Base-by-base conservation (phyloP, 768 basidiomycete genomes). In the Mycena haematopus region DNA sequence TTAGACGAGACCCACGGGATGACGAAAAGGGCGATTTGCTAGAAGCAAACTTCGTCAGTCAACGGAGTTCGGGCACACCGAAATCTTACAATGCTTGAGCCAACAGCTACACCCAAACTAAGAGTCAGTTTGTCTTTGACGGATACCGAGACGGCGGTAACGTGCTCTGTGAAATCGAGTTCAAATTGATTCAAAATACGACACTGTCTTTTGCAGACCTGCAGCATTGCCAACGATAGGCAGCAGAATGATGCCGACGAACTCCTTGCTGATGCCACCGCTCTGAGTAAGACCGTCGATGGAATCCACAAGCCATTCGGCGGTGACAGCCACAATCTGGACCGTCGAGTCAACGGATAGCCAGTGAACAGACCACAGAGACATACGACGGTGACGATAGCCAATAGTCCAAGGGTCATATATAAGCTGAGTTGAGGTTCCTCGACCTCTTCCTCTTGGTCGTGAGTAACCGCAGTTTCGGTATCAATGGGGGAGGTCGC, bases 201-300 rank as follows among this genome's bases (percentile, higher is more conserved):
- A 65, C 11, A 17, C 6, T 40, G 38, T 35, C 69, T 46, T 62
- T 51, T 61, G 65, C 35, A 33, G 25, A 85, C 86, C 86, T 58
- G 92, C 93, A 7, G 93, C 91, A 71, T 94, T 95, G 21, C 93
- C 93, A 15, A 95, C 95, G 38, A 97, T 94, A 7, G 96, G 96
- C 9, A 99, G 82, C 15, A 99, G 79, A 45, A 84, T 84, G 21
- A 97, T 75, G 14, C 92, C 95, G 63, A 97, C 89, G 71, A 95
- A 99, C 72, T 91, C 92, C 63, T 86, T 84, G 61, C 79, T 84
- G 57, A 99, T 89, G 8, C 25, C 17, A 24, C 87, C 86, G 0
- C 69, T 69, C 0, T 68, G 69, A 0, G 91, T 90, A 38, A 98
- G 71, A 14, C 92, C 92, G 63, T 84, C 77, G 66, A 97, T 96